Evolutionary conservation across 106 monocot species (phyloP).

Genomic region (Iris macrosiphon): DNA sequence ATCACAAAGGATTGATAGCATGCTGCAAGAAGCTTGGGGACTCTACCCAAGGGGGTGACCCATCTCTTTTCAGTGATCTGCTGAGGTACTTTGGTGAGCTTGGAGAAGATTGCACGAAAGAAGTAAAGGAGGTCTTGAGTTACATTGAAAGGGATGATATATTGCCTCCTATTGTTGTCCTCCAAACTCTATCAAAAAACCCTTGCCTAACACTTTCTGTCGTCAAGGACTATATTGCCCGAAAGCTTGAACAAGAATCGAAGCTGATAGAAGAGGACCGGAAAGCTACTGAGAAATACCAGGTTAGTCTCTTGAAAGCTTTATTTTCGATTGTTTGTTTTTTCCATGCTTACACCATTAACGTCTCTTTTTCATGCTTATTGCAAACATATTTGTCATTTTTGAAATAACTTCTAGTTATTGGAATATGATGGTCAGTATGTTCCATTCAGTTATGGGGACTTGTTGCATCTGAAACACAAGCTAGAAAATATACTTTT

Average conservation of each 20-base stretch:
- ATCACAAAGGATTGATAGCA: slow-evolving; percentile 84
- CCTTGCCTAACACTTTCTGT: slow-evolving; percentile 88
- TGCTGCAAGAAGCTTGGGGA: slow-evolving; percentile 91
- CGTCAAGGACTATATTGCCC: slow-evolving; percentile 94
- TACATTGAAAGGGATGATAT: slow-evolving; percentile 91
- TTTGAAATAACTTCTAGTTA: not conserved
- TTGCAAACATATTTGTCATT: not conserved
- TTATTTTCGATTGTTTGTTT: not conserved
- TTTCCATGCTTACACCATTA: not conserved
- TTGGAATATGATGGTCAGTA: not conserved
- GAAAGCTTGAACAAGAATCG: slow-evolving; percentile 95
- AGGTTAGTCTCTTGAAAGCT: slow-evolving; percentile 46
- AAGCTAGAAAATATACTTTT: not conserved
- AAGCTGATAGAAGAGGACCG: slow-evolving; percentile 90
- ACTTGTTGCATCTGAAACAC: not conserved
- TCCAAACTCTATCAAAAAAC: slow-evolving; percentile 75
- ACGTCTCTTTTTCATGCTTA: not conserved
- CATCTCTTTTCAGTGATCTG: slow-evolving; percentile 80
- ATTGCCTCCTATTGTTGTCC: slow-evolving; percentile 89
- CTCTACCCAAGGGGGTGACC: slow-evolving; percentile 78
- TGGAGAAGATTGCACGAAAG: slow-evolving; percentile 91
- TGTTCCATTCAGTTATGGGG: not conserved
- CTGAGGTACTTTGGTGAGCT: slow-evolving; percentile 95
- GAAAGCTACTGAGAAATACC: slow-evolving; percentile 74
- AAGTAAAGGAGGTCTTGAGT: slow-evolving; percentile 90